These are phyloP conservation scores for Calcarisporium arbuscula DNA, from an alignment of 2,329 filamentous ascomycete genomes.

Conservation along the genomic window DNA sequence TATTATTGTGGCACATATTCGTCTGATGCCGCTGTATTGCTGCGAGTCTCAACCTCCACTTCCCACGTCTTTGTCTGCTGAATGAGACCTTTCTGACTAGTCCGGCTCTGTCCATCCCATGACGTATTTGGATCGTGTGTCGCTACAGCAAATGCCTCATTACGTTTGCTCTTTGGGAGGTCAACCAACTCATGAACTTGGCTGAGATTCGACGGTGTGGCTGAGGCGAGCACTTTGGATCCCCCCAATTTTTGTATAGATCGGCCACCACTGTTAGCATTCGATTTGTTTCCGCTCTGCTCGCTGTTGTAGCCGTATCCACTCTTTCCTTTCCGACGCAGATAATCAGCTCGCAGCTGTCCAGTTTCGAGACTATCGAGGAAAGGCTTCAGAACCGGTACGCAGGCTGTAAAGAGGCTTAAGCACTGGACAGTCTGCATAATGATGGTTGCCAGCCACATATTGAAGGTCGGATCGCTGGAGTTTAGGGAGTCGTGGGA, in stretches of 20 bases:
- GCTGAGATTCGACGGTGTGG: slow-evolving; percentile 7
- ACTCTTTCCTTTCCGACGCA: slow-evolving; percentile 19
- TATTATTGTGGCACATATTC: too few species aligned
- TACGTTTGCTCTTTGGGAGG: slow-evolving; percentile 4
- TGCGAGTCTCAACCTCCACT: slow-evolving; percentile 16
- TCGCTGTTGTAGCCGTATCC: slow-evolving; percentile 16
- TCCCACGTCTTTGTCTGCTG: slow-evolving; percentile 19
- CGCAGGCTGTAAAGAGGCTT: slow-evolving; percentile 18
- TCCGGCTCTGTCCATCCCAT: slow-evolving; percentile 14
- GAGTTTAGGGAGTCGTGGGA: slow-evolving; percentile 17
- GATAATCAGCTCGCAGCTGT: slow-evolving; percentile 22
- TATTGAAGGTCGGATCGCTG: slow-evolving; percentile 14
- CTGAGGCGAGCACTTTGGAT: slow-evolving; percentile 1
- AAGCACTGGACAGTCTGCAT: slow-evolving; percentile 22
- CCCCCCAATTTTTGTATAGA: too few species aligned
- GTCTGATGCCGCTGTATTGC: too few species aligned
- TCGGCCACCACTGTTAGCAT: slow-evolving; percentile 11
- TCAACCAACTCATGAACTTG: slow-evolving; percentile 13
- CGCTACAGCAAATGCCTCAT: background rate
- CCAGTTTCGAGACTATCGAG: slow-evolving; percentile 22
- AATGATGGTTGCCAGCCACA: slow-evolving; percentile 17
- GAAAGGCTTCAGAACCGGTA: slow-evolving; percentile 23
- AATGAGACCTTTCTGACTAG: slow-evolving; percentile 22
- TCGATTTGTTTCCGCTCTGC: slow-evolving; percentile 14
- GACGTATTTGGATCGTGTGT: slow-evolving; percentile 6